Evolutionary conservation across 202 grass and related monocot genomes (phyloP).

Genomic region (Dendrocalamus latiflorus): DNA sequence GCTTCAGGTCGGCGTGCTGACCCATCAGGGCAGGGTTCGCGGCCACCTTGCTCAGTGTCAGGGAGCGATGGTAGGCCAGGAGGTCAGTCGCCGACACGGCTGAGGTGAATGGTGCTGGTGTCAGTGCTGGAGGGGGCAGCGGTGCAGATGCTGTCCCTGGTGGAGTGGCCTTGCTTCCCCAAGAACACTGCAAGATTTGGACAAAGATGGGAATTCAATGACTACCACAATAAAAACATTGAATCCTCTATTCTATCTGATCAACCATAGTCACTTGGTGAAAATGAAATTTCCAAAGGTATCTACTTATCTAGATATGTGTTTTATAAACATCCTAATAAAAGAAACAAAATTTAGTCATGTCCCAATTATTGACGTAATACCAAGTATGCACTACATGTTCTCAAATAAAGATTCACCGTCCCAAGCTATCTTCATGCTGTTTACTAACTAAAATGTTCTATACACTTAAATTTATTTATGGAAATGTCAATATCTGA

Average conservation of each 20-base stretch:
- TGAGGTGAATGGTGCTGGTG: conserved; percentile 21
- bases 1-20: conserved; percentile 60
- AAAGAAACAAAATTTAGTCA: background rate
- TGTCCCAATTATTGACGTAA: background rate
- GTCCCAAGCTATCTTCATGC: background rate
- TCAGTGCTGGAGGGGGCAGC: conserved; percentile 52
- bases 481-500: background rate
- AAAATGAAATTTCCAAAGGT: background rate
- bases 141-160: conserved; percentile 65
- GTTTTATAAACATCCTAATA: background rate
- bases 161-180: conserved; percentile 91
- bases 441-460: background rate
- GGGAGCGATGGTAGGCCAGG: conserved; percentile 63
- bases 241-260: background rate
- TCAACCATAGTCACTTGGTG: background rate
- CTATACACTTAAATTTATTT: background rate
- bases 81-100: conserved; percentile 63
- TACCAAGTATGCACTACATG: background rate
- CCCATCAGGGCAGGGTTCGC: conserved; percentile 54
- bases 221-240: background rate
- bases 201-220: background rate
- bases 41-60: conserved; percentile 68
- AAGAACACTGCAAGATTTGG: conserved; percentile 62
- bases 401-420: background rate
- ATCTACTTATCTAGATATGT: background rate